Conservation (phyloP, 2,329 filamentous ascomycete species). For the Fusarium duplospermum region DNA sequence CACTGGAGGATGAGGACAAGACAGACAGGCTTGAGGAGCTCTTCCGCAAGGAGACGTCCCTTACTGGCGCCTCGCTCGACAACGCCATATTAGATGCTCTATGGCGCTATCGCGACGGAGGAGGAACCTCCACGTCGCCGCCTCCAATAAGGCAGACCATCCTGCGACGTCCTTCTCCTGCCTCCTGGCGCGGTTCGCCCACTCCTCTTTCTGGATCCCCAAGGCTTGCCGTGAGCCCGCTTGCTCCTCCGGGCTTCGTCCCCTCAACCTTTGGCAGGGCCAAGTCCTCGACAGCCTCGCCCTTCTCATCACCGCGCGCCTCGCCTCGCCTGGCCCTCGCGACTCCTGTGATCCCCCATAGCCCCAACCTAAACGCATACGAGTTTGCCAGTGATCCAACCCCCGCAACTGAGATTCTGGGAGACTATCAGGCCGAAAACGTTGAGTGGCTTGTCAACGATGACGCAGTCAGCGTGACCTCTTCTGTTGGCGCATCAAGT, state of each 20-base stretch:
- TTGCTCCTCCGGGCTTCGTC: conserved; percentile 85
- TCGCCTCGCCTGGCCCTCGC: conserved; percentile 92
- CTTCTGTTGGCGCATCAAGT: conserved; percentile 68
- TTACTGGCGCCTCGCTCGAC: conserved; percentile 83
- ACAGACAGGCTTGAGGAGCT: conserved; percentile 91
- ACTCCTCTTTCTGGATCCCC: conserved; percentile 88
- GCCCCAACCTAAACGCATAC: conserved; percentile 93
- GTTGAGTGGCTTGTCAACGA: conserved; percentile 98
- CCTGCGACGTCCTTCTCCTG: conserved; percentile 89
- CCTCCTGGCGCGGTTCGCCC: conserved; percentile 87
- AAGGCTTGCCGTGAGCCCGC: conserved; percentile 82
- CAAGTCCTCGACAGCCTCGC: conserved; percentile 84
- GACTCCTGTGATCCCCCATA: conserved; percentile 91
- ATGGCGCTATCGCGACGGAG: conserved; percentile 82
- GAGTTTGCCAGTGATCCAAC: conserved; percentile 88
- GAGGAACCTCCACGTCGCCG: conserved; percentile 76
- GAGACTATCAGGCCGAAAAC: conserved; percentile 91
- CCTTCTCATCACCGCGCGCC: conserved; percentile 92
- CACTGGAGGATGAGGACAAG: conserved; percentile 93
- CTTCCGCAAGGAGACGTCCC: conserved; percentile 79
- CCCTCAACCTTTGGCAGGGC: conserved; percentile 79
- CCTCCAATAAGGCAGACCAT: conserved; percentile 89
- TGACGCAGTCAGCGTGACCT: conserved; percentile 82
- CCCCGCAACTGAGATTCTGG: conserved; percentile 85
- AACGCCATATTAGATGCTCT: conserved; percentile 91